Percentiles rank a stretch among this genome's conserved stretches.
Conservation (phyloP, 2,329 filamentous ascomycete species). For the Venturia pyrina region DNA sequence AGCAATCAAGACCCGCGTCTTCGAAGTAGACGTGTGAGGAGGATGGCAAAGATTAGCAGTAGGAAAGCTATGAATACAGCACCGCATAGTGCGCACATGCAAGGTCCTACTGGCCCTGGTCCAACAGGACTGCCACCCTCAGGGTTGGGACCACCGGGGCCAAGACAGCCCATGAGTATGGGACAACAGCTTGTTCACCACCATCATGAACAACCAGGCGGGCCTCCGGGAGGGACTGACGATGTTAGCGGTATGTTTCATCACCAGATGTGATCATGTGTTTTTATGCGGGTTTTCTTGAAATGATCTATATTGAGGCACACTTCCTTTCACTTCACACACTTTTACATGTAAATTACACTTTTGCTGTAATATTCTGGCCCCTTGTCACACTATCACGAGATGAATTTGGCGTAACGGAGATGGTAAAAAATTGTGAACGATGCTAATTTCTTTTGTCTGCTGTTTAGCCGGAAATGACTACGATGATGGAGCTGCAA, state of each 20-base stretch:
- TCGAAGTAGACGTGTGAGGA: constrained; percentile 79
- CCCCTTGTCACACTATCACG: constrained; percentile 8
- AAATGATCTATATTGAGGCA: constrained; percentile 15
- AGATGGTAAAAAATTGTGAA: constrained; percentile 8
- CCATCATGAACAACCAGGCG: constrained; percentile 64
- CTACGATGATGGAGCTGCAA: constrained; percentile 49
- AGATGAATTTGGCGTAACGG: not conserved
- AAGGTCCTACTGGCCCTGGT: constrained; percentile 51
- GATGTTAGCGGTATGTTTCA: constrained; percentile 97
- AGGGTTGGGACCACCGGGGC: constrained; percentile 48
- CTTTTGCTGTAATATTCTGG: constrained; percentile 15
- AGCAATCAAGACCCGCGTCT: constrained; percentile 93
- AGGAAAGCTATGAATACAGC: constrained; percentile 60
- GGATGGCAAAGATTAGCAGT: constrained; percentile 92
- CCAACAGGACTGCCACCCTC: constrained; percentile 55
- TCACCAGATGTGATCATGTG: constrained; percentile 72
- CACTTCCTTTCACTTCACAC: constrained; percentile 18
- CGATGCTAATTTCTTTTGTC: constrained; percentile 21
- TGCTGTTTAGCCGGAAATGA: constrained; percentile 46
- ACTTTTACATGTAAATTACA: constrained; percentile 25
- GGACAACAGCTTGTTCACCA: constrained; percentile 53
- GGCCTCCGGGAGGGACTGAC: constrained; percentile 58
- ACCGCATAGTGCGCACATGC: constrained; percentile 53
- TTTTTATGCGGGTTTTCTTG: constrained; percentile 12
- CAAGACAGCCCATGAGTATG: constrained; percentile 62